phyloP scores from a whole-genome alignment of 306 rosid species.

The Calophaca sinica region DNA sequence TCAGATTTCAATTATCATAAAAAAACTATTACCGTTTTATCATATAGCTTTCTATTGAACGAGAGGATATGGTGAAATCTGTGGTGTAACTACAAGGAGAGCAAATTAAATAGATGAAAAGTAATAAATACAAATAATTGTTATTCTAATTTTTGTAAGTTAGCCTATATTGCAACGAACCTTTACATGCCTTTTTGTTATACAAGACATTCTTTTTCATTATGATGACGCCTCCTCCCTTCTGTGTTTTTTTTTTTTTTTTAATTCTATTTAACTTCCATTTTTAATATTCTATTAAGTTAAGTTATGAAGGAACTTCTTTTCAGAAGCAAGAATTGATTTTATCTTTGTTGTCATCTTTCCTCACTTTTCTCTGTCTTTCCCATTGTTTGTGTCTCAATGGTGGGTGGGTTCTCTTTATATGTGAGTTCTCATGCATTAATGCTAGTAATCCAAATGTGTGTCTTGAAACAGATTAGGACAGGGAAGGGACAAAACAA shows the following conservation, averaged over 20 bases:
- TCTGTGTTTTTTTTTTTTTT: neutral
- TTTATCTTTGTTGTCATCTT: neutral
- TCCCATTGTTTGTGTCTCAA: neutral
- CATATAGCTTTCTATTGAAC: neutral
- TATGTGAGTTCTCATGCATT: slow-evolving; percentile 26
- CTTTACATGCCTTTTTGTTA: slow-evolving; percentile 7
- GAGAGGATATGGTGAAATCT: neutral
- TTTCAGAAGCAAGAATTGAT: no score
- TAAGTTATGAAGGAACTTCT: neutral
- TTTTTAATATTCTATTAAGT: no score
- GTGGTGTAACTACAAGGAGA: slow-evolving; percentile 1
- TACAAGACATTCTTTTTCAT: slow-evolving; percentile 3
- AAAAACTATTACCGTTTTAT: neutral
- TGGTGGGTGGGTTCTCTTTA: slow-evolving; percentile 11
- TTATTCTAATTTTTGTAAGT: neutral
- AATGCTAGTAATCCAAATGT: slow-evolving; percentile 38
- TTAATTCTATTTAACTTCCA: neutral
- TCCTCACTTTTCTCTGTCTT: neutral
- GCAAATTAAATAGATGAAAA: neutral
- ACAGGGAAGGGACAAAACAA: slow-evolving; percentile 94
- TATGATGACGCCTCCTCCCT: neutral
- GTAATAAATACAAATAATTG: neutral
- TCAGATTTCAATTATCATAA: neutral
- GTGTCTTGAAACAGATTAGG: slow-evolving; percentile 72
- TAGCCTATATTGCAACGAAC: neutral